These are phyloP conservation scores for Fusarium coffeatum DNA, from an alignment of 2,329 filamentous ascomycete genomes.

Conservation along the genomic window DNA sequence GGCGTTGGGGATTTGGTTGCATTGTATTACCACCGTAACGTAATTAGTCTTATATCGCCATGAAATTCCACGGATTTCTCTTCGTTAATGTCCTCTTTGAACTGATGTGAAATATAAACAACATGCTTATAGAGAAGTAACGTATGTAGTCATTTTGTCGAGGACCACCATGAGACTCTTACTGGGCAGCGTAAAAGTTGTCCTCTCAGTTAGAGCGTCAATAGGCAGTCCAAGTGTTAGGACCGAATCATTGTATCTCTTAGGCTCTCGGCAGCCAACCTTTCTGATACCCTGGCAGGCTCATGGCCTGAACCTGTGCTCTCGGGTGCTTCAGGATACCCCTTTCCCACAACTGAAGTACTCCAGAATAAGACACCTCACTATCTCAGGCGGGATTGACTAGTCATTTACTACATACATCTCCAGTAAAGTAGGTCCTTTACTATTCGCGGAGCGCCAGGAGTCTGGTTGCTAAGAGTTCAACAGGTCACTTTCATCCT, in stretches of 20 bases:
- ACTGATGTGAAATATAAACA: background rate
- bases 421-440: background rate
- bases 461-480: background rate
- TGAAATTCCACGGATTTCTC: conserved; percentile 10
- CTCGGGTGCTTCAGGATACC: background rate
- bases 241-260: background rate
- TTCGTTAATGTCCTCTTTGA: background rate
- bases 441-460: background rate
- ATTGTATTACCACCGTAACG: conserved; percentile 37
- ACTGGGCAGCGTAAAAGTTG: background rate
- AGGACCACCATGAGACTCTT: background rate
- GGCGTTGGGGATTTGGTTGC: conserved; percentile 34
- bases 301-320: background rate
- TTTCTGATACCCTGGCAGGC: background rate
- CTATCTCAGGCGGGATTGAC: background rate
- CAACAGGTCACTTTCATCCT: background rate
- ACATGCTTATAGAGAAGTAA: background rate
- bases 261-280: background rate
- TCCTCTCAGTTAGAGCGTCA: background rate
- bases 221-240: background rate
- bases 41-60: conserved; percentile 15
- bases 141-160: background rate
- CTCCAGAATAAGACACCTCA: background rate
- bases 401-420: background rate
- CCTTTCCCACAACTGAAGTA: background rate